These are phyloP conservation scores for Blastomyces parvus DNA, from an alignment of 2,329 filamentous ascomycete genomes.

Conservation along the genomic window DNA sequence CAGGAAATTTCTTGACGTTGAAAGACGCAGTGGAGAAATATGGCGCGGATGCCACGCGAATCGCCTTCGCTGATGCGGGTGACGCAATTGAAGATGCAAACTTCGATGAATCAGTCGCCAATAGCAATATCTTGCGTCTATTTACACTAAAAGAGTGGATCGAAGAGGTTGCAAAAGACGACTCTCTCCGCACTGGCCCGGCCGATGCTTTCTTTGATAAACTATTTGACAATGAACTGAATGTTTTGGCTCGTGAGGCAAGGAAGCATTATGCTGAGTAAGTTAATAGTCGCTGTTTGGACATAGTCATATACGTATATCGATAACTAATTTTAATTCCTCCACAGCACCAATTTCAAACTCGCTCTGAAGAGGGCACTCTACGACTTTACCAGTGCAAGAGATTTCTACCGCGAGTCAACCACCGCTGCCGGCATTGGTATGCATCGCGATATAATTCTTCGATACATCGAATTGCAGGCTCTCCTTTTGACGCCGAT, in stretches of 20 bases:
- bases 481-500: slow-evolving; percentile 72
- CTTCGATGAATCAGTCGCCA: slow-evolving; percentile 90
- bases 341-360: slow-evolving; percentile 61
- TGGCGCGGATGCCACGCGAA: slow-evolving; percentile 82
- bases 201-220: slow-evolving; percentile 73
- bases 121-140: slow-evolving; percentile 79
- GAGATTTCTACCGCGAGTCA: slow-evolving; percentile 83
- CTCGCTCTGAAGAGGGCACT: slow-evolving; percentile 75
- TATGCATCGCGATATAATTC: slow-evolving; percentile 74
- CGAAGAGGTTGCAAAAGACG: slow-evolving; percentile 68
- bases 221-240: slow-evolving; percentile 90
- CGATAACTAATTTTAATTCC: slow-evolving; percentile 11
- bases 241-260: slow-evolving; percentile 68
- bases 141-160: slow-evolving; percentile 83
- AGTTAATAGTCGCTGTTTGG: slow-evolving; percentile 20
- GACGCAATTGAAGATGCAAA: slow-evolving; percentile 94
- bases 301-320: not conserved
- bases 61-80: slow-evolving; percentile 87
- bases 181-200: slow-evolving; percentile 65
- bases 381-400: slow-evolving; percentile 82
- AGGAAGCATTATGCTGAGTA: slow-evolving; percentile 64
- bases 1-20: slow-evolving; percentile 92
- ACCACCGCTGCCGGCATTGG: slow-evolving; percentile 66
- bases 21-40: slow-evolving; percentile 81
- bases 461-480: slow-evolving; percentile 78